Evolutionary conservation across 2,329 filamentous ascomycete species (phyloP), one percentile per base, ranked within the genome.

Genomic region (Aspergillus hortae): DNA sequence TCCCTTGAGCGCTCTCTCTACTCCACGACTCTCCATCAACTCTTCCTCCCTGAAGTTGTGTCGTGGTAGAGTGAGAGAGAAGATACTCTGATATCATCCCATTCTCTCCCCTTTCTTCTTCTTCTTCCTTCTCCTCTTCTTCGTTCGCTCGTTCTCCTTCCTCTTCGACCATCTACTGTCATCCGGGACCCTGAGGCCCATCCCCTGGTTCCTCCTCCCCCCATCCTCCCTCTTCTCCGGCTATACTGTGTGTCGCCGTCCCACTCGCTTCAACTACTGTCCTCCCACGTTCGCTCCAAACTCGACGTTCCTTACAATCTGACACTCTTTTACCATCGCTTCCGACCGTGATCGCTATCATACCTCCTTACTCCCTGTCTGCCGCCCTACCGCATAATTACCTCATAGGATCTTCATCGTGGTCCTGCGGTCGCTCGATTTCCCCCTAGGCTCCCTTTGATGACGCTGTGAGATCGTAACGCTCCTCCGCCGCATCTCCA

Each of bases 241-340:
- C 59, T 55, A 65, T 65, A 67, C 66, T 66, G 64, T 61, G 59
- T 63, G 62, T 68, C 59, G 65, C 65, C 67, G 53, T 60, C 61
- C 56, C 67, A 48, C 60, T 69, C 67, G 59, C 61, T 68, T 59
- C 54, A 47, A 12, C 17, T 42, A 49, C 53, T 50, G 42, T 52
- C 6, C 40, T 42, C 19, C 19, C 35, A 38, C 35, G 14, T 48
- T 56, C 48, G 35, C 53, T 51, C 53, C 53, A 52, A 52, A 51
- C 47, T 36, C 44, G 35, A 44, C 49, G 51, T 47, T 58, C 56
- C 49, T 47, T 54, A 44, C 50, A 10, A 46, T 54, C 45, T 38
- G 40, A 54, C 59, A 19, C 35, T 57, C 40, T 51, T 36, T 47
- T 41, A 41, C 35, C 15, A 52, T 44, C 49, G 49, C 52, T 46